These are phyloP conservation scores for Helicostylum pulchrum DNA, from an alignment of 192 early-diverging fungal species.

Conservation along the genomic window DNA sequence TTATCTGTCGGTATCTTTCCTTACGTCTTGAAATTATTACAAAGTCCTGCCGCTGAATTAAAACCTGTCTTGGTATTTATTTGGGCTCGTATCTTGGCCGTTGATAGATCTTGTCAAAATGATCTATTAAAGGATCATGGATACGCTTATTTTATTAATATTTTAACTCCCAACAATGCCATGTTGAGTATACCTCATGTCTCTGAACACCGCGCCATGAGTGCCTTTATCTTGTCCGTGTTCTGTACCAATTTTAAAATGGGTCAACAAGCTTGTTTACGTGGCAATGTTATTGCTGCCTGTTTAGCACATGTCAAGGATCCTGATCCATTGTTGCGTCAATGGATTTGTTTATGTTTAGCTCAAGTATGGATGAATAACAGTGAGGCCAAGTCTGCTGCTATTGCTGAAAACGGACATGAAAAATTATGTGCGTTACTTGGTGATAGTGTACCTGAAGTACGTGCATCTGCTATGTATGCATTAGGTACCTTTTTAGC, in stretches of 20 bases:
- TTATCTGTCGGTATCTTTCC: slow-evolving; percentile 95
- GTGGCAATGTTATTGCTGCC: slow-evolving; percentile 62
- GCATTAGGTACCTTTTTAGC: slow-evolving; percentile 79
- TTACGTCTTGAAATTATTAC: slow-evolving; percentile 93
- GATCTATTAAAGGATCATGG: slow-evolving; percentile 91
- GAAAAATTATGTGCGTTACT: slow-evolving; percentile 57
- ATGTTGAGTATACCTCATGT: slow-evolving; percentile 65
- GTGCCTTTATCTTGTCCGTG: slow-evolving; percentile 89
- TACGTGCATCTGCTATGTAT: slow-evolving; percentile 79
- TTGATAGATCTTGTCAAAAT: slow-evolving; percentile 84
- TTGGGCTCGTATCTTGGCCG: slow-evolving; percentile 94
- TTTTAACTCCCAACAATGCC: slow-evolving; percentile 72
- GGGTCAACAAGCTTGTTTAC: slow-evolving; percentile 84
- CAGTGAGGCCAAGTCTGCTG: slow-evolving; percentile 65
- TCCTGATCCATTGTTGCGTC: slow-evolving; percentile 71
- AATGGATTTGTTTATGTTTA: slow-evolving; percentile 89
- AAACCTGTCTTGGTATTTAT: slow-evolving; percentile 95
- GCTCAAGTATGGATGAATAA: slow-evolving; percentile 82
- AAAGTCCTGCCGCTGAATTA: slow-evolving; percentile 87
- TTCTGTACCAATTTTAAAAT: slow-evolving; percentile 83
- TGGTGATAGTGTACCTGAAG: slow-evolving; percentile 70
- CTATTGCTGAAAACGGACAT: slow-evolving; percentile 61
- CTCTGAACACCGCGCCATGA: slow-evolving; percentile 90
- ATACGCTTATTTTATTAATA: slow-evolving; percentile 89
- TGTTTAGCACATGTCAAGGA: slow-evolving; percentile 67